Evolutionary conservation across 176 grass and related monocot species (phyloP), one percentile per base, ranked within the genome.

Genomic region (Miscanthus lutarioriparius): DNA sequence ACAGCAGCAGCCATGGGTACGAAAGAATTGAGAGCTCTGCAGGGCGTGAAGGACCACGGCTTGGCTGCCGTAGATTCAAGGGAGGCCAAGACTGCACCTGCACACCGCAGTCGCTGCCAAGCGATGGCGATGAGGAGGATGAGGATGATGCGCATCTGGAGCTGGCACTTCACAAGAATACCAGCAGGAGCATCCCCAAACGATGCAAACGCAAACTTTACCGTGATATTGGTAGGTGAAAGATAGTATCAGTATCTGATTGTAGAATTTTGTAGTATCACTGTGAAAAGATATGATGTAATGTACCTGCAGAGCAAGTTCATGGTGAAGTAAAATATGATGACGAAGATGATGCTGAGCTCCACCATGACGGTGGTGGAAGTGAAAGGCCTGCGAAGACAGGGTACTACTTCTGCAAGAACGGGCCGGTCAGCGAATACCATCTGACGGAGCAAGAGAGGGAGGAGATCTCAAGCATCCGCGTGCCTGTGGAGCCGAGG

Each of bases 361-460:
- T 67, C 20, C 33, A 75, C 20, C 33, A 75, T 8, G 41, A 41
- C 2, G 23, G 38, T 9, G 36, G 45, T 48, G 45, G 4, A 35
- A 35, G 15, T 49, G 47, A 47, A 9, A 10, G 17, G 7, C 13
- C 71, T 26, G 47, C 37, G 1, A 59, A 75, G 62, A 28, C 22
- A 1, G 77, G 79, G 36, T 82, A 87, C 51, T 87, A 70, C 86
- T 87, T 87, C 86, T 82, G 86, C 86, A 87, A 87, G 28, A 77
- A 82, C 4, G 86, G 86, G 2, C 86, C 86, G 27, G 72, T 82
- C 27, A 77, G 63, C 38, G 64, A 63, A 14, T 82, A 70, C 72
- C 86, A 76, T 37, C 79, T 87, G 63, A 82, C 48, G 2, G 63
- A 77, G 19, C 48, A 82, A 37, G 86, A 82, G 4, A 87, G 8